Conservation (phyloP, 1,139 yeast species). For the Lipomyces yarrowii region DNA sequence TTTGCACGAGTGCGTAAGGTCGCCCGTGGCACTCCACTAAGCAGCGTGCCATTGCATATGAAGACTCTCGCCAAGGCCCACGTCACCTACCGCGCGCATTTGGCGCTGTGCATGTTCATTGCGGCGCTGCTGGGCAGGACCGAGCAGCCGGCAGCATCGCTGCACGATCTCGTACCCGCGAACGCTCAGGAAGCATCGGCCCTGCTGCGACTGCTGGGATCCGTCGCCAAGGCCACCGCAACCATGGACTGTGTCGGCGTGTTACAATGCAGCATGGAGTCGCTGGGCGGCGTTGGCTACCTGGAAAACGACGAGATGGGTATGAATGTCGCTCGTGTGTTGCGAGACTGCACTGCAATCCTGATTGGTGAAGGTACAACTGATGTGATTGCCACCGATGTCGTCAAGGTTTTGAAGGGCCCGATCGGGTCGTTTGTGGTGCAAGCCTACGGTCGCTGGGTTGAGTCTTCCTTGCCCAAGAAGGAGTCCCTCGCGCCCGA, state of each 20-base stretch:
- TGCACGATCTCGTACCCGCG: not conserved
- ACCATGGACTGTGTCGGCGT: not conserved
- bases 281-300: not conserved
- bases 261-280: not conserved
- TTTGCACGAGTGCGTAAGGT: not conserved
- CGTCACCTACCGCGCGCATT: not conserved
- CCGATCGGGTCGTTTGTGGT: not conserved
- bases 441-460: not conserved
- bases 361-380: not conserved
- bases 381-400: not conserved
- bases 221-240: not conserved
- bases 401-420: not conserved
- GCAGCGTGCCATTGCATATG: not conserved
- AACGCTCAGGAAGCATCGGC: not conserved
- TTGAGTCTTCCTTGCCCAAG: not conserved
- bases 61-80: not conserved
- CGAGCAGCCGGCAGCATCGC: not conserved
- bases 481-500: not conserved
- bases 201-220: not conserved
- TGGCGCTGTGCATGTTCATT: not conserved
- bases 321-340: not conserved
- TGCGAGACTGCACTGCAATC: not conserved
- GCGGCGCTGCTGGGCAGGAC: not conserved
- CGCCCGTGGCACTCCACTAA: not conserved
- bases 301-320: not conserved